Evolutionary conservation across 2,329 filamentous ascomycete species (phyloP), one percentile per base, ranked within the genome.

Genomic region (Aspergillus floridensis): DNA sequence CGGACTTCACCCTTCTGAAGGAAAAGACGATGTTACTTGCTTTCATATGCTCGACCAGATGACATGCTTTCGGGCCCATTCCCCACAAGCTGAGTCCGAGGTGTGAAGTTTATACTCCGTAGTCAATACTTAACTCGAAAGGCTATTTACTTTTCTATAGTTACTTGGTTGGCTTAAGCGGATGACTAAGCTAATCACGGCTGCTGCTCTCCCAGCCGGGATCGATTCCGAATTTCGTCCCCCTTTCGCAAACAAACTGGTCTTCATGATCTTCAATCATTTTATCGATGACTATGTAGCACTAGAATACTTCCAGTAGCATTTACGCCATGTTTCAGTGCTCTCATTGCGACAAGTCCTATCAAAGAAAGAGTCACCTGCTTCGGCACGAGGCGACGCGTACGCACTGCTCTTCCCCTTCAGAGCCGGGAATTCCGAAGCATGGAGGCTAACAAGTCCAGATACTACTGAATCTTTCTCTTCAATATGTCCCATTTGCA

Each of bases 401-500:
- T 72, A 61, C 60, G 63, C 14, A 35, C 26, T n/a, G 47, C 19
- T 47, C 11, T 22, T 2, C 11, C 19, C 47, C 11, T 19, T 5
- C 3, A 3, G 32, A 19, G n/a, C 31, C 19, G 29, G 19, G 50
- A 16, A 6, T 29, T 11, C 1, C 14, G 11, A 16, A 19, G 21
- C 12, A 24, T 24, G 24, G 21, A 12, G 46, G 49, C 29, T 47
- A 49, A 59, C 59, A 66, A 12, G 22, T 14, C 48, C 48, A 71
- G 70, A 72, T 62, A 66, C 64, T 62, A 66, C 64, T 47, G 61
- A 57, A n/a, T 59, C 65, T 38, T 55, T 54, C 24, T 57, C 64
- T 54, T 70, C 68, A 21, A 65, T 63, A 54, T 72, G 70, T 21
- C 69, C 69, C 4, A 64, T 71, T 7, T 72, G 70, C 59, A 66